A percentile compares a stretch with the other conserved stretches of the same genome.
phyloP scores from a whole-genome alignment of 495 filamentous ascomycete species.

The Podospora comata region DNA sequence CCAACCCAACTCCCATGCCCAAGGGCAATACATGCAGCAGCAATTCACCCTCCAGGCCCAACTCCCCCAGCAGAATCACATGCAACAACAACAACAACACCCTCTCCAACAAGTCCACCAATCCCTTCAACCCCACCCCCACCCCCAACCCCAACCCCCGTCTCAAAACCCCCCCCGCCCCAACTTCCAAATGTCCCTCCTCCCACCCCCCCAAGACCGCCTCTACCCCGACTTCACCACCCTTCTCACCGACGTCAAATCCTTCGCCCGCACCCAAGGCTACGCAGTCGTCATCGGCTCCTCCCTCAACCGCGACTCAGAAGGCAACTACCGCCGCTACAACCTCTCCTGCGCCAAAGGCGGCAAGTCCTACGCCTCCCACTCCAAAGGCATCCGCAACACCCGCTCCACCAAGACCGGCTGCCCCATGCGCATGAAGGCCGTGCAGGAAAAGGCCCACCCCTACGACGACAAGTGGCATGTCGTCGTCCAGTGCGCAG shows the following conservation, averaged over 20 bases:
- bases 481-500: constrained; percentile 34
- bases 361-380: constrained; percentile 35
- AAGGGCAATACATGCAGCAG: constrained; percentile 12
- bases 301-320: constrained; percentile 33
- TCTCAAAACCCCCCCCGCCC: constrained; percentile 21
- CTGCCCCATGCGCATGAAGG: constrained; percentile 37
- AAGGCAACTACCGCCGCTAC: constrained; percentile 36
- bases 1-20: constrained; percentile 6
- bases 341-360: constrained; percentile 39
- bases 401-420: constrained; percentile 34
- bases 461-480: constrained; percentile 40
- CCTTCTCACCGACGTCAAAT: constrained; percentile 28
- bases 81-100: constrained; percentile 21
- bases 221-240: constrained; percentile 32
- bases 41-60: constrained; percentile 6
- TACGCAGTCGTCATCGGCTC: constrained; percentile 36
- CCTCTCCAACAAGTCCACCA: constrained; percentile 12
- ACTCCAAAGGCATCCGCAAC: constrained; percentile 32
- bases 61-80: constrained; percentile 7
- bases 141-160: constrained; percentile 8
- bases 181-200: constrained; percentile 36
- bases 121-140: constrained; percentile 7
- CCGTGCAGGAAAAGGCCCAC: constrained; percentile 34
- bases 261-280: constrained; percentile 34
- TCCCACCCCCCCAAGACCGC: constrained; percentile 35